A percentile compares a stretch with the other conserved stretches of the same genome.
Conservation (phyloP, 257 asterid genomes). For the Forsythia suspensa region DNA sequence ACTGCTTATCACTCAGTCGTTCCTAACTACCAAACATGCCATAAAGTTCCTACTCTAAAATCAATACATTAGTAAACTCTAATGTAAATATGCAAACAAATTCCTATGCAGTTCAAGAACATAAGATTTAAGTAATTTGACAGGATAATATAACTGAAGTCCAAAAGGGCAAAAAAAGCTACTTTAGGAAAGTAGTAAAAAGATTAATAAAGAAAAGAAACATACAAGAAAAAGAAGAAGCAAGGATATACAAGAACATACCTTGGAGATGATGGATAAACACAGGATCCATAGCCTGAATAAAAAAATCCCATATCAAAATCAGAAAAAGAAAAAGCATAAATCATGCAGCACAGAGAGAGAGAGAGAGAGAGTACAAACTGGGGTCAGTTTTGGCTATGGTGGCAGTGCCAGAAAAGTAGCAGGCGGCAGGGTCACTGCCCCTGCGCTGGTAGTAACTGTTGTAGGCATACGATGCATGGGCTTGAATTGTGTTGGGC, state of each 20-base stretch:
- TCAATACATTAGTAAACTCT: too few species aligned
- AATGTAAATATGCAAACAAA: too few species aligned
- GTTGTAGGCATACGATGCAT: constrained; percentile 44
- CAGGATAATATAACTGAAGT: background rate
- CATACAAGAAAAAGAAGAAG: too few species aligned
- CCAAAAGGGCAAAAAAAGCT: background rate
- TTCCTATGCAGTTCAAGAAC: background rate
- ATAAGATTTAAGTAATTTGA: background rate
- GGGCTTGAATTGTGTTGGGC: constrained; percentile 44
- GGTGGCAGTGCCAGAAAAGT: constrained; percentile 43
- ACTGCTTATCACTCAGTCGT: background rate
- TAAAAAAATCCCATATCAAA: background rate
- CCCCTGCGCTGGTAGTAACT: constrained; percentile 37
- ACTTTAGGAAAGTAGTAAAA: background rate
- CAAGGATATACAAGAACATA: constrained; percentile 2
- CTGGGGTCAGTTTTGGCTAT: constrained; percentile 55
- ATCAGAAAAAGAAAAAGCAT: background rate
- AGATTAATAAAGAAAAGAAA: background rate
- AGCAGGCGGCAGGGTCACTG: constrained; percentile 44
- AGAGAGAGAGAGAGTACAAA: background rate
- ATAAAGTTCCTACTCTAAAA: too few species aligned
- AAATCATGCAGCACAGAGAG: too few species aligned
- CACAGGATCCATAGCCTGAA: constrained; percentile 49
- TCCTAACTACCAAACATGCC: background rate
- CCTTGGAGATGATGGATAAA: constrained; percentile 44